phyloP scores from a whole-genome alignment of 495 filamentous ascomycete species.

The Niebla homalea region DNA sequence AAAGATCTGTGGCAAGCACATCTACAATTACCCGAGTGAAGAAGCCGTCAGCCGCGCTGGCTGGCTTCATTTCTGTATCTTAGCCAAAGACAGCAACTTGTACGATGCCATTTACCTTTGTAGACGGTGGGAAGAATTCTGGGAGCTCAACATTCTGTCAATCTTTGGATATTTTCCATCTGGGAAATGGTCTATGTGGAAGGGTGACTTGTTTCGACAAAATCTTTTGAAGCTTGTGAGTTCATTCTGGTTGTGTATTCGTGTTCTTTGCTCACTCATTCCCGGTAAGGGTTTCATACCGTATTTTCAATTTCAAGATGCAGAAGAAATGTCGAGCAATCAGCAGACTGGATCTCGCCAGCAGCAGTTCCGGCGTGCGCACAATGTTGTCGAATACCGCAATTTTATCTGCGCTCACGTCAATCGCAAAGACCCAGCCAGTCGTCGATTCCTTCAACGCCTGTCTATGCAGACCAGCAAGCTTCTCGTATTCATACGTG shows the following conservation, averaged over 20 bases:
- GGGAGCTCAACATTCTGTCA: slow-evolving; percentile 33
- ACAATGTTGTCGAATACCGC: slow-evolving; percentile 28
- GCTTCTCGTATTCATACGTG: slow-evolving; percentile 30
- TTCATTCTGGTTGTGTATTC: not conserved
- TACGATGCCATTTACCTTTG: slow-evolving; percentile 36
- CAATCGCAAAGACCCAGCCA: slow-evolving; percentile 34
- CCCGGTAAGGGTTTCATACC: slow-evolving; percentile 30
- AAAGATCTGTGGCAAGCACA: slow-evolving; percentile 35
- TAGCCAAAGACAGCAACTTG: slow-evolving; percentile 36
- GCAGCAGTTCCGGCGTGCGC: slow-evolving; percentile 20
- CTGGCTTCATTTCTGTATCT: slow-evolving; percentile 42
- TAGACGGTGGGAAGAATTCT: slow-evolving; percentile 42
- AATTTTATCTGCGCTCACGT: slow-evolving; percentile 39
- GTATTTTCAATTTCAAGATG: slow-evolving; percentile 26
- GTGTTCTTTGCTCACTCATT: not conserved
- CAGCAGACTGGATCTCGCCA: slow-evolving; percentile 22
- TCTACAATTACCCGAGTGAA: slow-evolving; percentile 43
- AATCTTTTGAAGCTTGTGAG: slow-evolving; percentile 29
- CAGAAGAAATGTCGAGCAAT: slow-evolving; percentile 19
- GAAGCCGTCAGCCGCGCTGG: slow-evolving; percentile 35
- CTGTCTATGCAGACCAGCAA: slow-evolving; percentile 29
- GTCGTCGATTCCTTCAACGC: slow-evolving; percentile 39
- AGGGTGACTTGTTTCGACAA: slow-evolving; percentile 23
- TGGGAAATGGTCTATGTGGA: slow-evolving; percentile 31
- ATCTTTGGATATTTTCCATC: slow-evolving; percentile 38